Base-by-base conservation (phyloP, 2,329 filamentous ascomycete species). In the Didymella arachidicola region DNA sequence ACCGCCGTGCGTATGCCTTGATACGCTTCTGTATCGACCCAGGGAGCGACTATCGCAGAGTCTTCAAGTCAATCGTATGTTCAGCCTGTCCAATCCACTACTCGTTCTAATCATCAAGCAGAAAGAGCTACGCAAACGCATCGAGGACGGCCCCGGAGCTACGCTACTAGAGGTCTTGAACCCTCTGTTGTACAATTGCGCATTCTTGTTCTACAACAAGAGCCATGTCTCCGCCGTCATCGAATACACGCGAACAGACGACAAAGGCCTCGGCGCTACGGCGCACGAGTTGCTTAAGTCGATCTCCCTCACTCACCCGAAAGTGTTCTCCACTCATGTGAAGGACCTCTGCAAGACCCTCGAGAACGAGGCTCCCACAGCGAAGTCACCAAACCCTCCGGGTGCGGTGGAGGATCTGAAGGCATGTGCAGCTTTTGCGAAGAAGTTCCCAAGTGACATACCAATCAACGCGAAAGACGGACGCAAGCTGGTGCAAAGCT, bases 191-290 rank as follows among this genome's bases (percentile, higher is more conserved):
- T 97, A 96, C 73, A 88, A 92, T 42, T 89, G 89, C 53, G 90
- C 92, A 32, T 88, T 92, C 57, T 84, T 99, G 63, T 86, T 97
- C 65, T 97, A 96, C 80, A 99, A 97, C 79, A 89, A 91, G 71
- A 98, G 94, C 73, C 93, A 99, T 73, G 88, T 99, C 18, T 88
- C 93, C 3, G 88, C 92, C 0, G 94, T 98, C 62, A 91, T 98
- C 81, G 89, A 93, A 57, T 91, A 89, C 70, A 93, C 93, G 11
- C 89, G 92, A 69, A 93, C 87, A 10, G 90, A 97, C 71, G 89
- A 93, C 70, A 87, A 90, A 47, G 89, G 88, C 0, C 82, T 97
- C 47, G 91, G 90, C 6, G 81, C 85, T 19, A 87, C 91, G 14
- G 94, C 95, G 1, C 93, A 97, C 71, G 91, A 96, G 71, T 84